Base-by-base conservation (phyloP, 345 rosid species). In the Eucalyptus sp. region DNA sequence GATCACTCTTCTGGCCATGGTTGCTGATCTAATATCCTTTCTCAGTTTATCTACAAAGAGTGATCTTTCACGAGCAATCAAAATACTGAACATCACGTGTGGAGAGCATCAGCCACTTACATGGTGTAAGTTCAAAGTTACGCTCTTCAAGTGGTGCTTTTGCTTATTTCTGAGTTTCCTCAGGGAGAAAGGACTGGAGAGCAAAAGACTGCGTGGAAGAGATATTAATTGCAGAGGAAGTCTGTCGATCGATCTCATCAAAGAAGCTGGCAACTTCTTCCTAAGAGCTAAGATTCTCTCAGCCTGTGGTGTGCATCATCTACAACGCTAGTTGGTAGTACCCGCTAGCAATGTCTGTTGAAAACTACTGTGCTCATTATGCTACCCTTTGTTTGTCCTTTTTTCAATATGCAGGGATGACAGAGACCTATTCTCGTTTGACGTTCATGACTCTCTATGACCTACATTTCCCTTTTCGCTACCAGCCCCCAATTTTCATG, bases 391-490 rank as follows among this genome's bases (percentile, higher is more conserved):
- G 51, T 90, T 87, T 25, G 81, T 25, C 54, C 66, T 87, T 29
- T 37, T 27, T 87, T 52, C 88, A 58, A 87, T 80, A 60, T 88
- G 51, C 79, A 96, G 99, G 99, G 88, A 94, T 97, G 99, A 96
- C 99, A 62, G 97, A 97, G 92, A 92, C 98, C 37, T 96, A 96
- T 86, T 97, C 99, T 88, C 95, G 98, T 33, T 92, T 96, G 33
- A 92, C 97, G 68, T 96, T 96, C 91, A 91, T 91, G 95, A 93
- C 94, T 71, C 95, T 95, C 90, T 66, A 90, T 89, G 94, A 94
- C 88, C 95, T 95, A 81, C 87, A 89, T 58, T 86, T 84, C 76
- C 92, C 90, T 86, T 88, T 91, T 31, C 10, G 68, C 24, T 49
- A 48, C 83, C 89, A 86, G 88, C 71, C 87, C 89, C 86, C 84